Evolutionary conservation across 2,329 filamentous ascomycete genomes (phyloP), one percentile per base, ranked within the genome.

Genomic region (Berkeleyomyces rouxiae): DNA sequence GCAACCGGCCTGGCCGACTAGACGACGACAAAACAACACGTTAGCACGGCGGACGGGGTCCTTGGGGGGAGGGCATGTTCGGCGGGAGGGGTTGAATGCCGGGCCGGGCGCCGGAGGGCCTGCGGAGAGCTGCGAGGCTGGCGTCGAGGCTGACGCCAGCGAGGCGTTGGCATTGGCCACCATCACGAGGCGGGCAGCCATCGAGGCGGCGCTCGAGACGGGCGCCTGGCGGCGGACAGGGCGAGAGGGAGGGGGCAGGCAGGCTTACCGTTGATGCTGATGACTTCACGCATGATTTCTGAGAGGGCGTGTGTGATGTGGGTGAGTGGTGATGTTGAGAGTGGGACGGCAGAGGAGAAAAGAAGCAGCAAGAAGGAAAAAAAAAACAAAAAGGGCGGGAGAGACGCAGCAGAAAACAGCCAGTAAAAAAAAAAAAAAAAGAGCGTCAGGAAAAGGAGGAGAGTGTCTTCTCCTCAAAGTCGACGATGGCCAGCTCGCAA

Each of bases 1-100:
- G 86, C 93, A 97, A 87, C 93, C 93, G 76, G 93, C 93, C 85
- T 99, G 93, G 79, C 93, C 93, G 83, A 99, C 93, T 99, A 77
- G 73, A 73, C 60, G 70, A 33, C 67, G 75, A 71, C 72, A 69
- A 68, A 49, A 58, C 13, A 37, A 4, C 23, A 11, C 10, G 55
- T 63, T 59, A 59, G 44, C 46, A 59, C 59, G 31, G 49, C 49
- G 0, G 49, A 37, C 6, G 9, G 7, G 49, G 36, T 13, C 10
- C 13, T 7, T 16, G 7, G 44, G 44, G 4, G 31, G 23, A n/a
- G 44, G 6, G n/a, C 11, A 16, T 47, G 44, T n/a, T 47, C 13
- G 4, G 44, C n/a, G 44, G 9, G 42, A 43, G 3, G 42, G 42
- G 7, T 6, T 3, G 42, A 13, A 43, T 4, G 9, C 10, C 40